A percentile compares a stretch with the other conserved stretches of the same genome.
These are phyloP conservation scores for Alternaria arbusti DNA, from an alignment of 2,329 filamentous ascomycete species.

Conservation along the genomic window DNA sequence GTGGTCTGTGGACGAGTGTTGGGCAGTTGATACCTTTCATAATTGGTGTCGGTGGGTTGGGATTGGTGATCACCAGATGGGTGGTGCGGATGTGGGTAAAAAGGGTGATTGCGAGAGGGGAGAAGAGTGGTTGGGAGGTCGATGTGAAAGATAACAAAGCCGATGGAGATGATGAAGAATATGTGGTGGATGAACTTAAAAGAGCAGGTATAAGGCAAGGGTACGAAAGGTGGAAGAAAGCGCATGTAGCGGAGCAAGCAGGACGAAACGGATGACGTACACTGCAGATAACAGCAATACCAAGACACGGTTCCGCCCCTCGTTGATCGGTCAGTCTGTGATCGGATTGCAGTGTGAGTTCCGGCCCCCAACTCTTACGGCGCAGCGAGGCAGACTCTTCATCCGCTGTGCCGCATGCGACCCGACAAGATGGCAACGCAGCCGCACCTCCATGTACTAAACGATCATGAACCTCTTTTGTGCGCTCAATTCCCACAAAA, in stretches of 20 bases:
- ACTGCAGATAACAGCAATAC: background rate
- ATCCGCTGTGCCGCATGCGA: background rate
- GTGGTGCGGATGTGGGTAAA: background rate
- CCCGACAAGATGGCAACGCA: background rate
- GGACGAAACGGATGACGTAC: background rate
- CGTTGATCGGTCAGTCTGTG: no score
- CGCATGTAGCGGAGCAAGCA: background rate
- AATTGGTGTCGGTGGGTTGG: slow-evolving; percentile 14
- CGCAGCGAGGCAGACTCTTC: background rate
- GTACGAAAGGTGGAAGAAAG: background rate
- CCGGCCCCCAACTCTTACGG: background rate
- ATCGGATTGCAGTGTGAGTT: no score
- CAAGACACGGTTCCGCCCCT: background rate
- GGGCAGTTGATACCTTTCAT: slow-evolving; percentile 25
- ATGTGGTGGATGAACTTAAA: background rate
- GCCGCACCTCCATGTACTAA: background rate
- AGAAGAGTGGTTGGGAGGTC: background rate
- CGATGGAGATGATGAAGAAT: background rate
- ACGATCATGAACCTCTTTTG: background rate
- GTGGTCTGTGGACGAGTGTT: slow-evolving; percentile 11
- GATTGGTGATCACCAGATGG: slow-evolving; percentile 8
- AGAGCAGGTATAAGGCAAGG: background rate
- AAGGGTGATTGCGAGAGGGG: background rate
- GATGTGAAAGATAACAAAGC: background rate
- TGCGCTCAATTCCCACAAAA: background rate